These are phyloP conservation scores for Colletotrichum sp. DNA, from an alignment of 2,329 filamentous ascomycete species.

Conservation along the genomic window DNA sequence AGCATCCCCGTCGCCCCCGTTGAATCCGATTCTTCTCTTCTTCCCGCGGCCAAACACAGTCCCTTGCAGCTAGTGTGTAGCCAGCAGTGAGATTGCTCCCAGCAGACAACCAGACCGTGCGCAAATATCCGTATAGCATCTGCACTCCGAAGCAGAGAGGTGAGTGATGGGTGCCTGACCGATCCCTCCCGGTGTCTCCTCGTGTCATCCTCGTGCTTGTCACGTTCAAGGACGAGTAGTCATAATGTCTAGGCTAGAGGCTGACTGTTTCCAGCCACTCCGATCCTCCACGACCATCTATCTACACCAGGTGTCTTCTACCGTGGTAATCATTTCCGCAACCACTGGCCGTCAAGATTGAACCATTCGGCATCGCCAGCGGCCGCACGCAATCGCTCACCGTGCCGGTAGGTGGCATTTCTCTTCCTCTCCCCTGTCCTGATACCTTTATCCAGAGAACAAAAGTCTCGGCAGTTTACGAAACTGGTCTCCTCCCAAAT, in stretches of 20 bases:
- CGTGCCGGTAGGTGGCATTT: constrained; percentile 12
- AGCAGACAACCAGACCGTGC: background rate
- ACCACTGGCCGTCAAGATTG: background rate
- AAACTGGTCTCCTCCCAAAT: constrained; percentile 28
- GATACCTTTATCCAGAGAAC: constrained; percentile 23
- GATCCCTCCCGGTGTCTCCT: background rate
- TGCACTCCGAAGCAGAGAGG: background rate
- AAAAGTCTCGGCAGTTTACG: constrained; percentile 35
- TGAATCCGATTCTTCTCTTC: background rate
- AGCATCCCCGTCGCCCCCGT: background rate
- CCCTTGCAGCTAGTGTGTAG: background rate
- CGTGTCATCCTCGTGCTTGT: background rate
- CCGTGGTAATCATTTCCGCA: background rate
- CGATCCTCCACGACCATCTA: background rate
- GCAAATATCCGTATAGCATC: background rate
- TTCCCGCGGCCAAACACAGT: background rate
- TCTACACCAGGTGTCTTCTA: background rate
- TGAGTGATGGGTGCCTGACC: constrained; percentile 5
- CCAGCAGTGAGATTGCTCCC: background rate
- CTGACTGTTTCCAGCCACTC: constrained; percentile 5
- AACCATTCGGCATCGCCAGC: background rate
- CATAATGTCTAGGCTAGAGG: background rate
- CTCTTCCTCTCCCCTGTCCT: constrained; percentile 11
- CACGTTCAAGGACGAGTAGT: background rate
- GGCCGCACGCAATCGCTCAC: background rate